Base-by-base conservation (phyloP, 495 filamentous ascomycete species). In the Hyaloscypha variabilis region DNA sequence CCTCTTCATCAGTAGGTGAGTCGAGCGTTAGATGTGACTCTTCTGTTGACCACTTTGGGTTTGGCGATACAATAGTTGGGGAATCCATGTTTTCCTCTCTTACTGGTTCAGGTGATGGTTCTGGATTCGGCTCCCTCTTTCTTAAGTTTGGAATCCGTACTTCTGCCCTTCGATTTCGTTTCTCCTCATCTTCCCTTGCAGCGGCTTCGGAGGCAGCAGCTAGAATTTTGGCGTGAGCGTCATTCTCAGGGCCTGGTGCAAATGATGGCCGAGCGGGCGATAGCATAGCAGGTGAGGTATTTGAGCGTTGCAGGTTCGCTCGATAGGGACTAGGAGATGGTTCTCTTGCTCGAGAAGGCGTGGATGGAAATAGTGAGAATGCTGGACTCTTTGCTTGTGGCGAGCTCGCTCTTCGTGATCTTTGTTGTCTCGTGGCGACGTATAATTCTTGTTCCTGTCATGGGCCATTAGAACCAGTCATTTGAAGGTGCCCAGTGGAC, bases 291-390 rank as follows among this genome's bases (percentile, higher is more conserved):
- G 87, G 86, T 10, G 85, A 82, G 6, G 88, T 90, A 68, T 84
- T 85, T 13, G 87, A 87, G 31, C 87, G 83, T 17, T 76, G 71
- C 13, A 87, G 72, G n/a, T 85, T 76, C 1, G 80, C 77, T 6
- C 79, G 78, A 30, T 61, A 56, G 17, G 42, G 50, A 52, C 25
- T 30, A 3, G 65, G 63, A 8, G 70, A 69, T 11, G 19, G 23
- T 42, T 71, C 66, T 31, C 56, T 65, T 25, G n/a, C 29, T 46
- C 57, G 54, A 6, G 81, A 77, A 3, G 78, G 77, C 23, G 80
- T 78, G 26, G 76, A 81, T 80, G 89, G 88, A 65, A 91, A 92
- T n/a, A 91, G 73, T 3, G 82, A 82, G 61, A 91, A 87, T 13
- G 78, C 80, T 1, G 88, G 85, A 29, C 87, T 86, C 69, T 76